phyloP scores from a whole-genome alignment of 495 filamentous ascomycete genomes.

The Neurospora pannonica region DNA sequence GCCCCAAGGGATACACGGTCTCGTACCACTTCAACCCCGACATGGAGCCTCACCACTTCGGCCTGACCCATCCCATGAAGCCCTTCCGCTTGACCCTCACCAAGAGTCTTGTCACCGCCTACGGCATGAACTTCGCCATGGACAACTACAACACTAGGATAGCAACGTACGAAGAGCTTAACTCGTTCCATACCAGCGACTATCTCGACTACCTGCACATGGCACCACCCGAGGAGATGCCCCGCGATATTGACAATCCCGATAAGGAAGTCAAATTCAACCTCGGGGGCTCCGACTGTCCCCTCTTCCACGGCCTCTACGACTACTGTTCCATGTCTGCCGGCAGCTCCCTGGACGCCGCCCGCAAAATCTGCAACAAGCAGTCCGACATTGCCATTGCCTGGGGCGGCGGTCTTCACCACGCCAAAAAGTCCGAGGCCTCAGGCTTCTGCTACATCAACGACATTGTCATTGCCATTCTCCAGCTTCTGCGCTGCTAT shows the following conservation, averaged over 20 bases:
- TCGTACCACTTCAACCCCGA: conserved; percentile 95
- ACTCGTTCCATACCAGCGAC: conserved; percentile 75
- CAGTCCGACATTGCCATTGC: conserved; percentile 94
- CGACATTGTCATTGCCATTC: conserved; percentile 93
- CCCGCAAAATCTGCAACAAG: conserved; percentile 73
- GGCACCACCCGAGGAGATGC: conserved; percentile 36
- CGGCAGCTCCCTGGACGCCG: conserved; percentile 83
- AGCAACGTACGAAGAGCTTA: conserved; percentile 80
- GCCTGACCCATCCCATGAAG: conserved; percentile 94
- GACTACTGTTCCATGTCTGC: conserved; percentile 91
- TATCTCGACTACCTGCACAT: conserved; percentile 80
- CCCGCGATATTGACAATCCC: conserved; percentile 40
- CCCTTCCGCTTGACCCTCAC: conserved; percentile 94
- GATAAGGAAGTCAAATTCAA: conserved; percentile 57
- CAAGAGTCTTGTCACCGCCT: conserved; percentile 84
- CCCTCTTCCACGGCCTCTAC: conserved; percentile 91
- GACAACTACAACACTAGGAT: conserved; percentile 75
- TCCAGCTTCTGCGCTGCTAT: conserved; percentile 90
- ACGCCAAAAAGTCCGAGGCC: conserved; percentile 94
- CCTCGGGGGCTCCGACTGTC: conserved; percentile 84
- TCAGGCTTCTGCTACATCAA: conserved; percentile 98
- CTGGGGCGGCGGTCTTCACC: conserved; percentile 95
- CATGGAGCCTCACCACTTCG: conserved; percentile 94
- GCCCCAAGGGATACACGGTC: conserved; percentile 77
- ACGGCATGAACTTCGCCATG: conserved; percentile 94